Base-by-base conservation (phyloP, 495 filamentous ascomycete genomes). In the Amphirosellinia nigrospora region DNA sequence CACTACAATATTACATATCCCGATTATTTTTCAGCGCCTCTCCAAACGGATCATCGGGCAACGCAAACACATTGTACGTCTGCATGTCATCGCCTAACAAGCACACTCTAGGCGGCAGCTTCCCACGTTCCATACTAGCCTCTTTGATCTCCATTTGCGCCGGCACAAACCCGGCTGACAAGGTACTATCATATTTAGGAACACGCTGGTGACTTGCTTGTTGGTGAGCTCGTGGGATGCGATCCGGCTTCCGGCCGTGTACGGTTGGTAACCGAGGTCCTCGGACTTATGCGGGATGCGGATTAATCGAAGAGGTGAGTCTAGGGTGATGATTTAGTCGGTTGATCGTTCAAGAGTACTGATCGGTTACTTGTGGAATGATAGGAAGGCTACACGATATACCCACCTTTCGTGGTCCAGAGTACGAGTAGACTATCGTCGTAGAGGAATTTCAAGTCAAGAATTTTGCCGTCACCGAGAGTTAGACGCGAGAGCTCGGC, bases 371-470 rank as follows among this genome's bases (percentile, higher is more conserved):
- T 23, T 4, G 9, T 23, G 13, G 0, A 16, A 15, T 1, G 7
- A 28, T 52, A 26, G 21, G 3, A 34, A 38, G 38, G 6, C 2
- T 1, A 59, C 13, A 19, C 15, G 23, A 36, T 6, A 8, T 21
- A 69, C 53, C 50, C 71, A 84, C 85, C 82, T 71, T 75, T 74
- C 0, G 48, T 45, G 0, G 76, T 59, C 76, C 83, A 86, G 7
- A 89, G 70, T 1, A 86, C 70, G 13, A 87, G 73, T 4, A 88
- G 68, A 19, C 66, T 75, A 26, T 78, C 72, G 64, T 82, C 79
- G 66, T 84, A 74, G 11, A 85, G 69, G 62, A 87, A 87, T 66
- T 84, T 86, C 8, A 87, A 67, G 71, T 89, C 86, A 28, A 83
- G 65, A 11, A 88, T 75, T 8, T 67, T 75, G 11, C 78, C 82